Evolutionary conservation across 2,329 filamentous ascomycete species (phyloP).

Genomic region (Verruconis gallopava): DNA sequence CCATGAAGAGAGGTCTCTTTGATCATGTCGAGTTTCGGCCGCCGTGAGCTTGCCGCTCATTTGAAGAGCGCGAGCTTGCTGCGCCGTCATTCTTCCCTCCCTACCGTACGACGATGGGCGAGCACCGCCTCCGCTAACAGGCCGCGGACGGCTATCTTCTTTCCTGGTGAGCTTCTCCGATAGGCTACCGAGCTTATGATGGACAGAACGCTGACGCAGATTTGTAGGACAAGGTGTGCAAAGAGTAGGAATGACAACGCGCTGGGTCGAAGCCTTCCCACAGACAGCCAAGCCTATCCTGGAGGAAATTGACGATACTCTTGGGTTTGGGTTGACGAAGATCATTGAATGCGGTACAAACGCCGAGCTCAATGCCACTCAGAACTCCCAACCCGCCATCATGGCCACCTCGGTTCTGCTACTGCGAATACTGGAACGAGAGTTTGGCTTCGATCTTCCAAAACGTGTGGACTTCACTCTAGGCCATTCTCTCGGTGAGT

Average conservation of each 20-base stretch:
- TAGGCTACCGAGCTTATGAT: slow-evolving; percentile 1
- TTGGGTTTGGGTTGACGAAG: slow-evolving; percentile 61
- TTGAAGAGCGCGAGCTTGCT: slow-evolving; percentile 5
- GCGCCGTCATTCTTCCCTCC: not conserved
- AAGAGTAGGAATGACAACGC: slow-evolving; percentile 71
- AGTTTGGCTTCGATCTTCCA: slow-evolving; percentile 63
- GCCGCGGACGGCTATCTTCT: slow-evolving; percentile 12
- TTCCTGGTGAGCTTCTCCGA: slow-evolving; percentile 10
- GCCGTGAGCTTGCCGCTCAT: slow-evolving; percentile 8
- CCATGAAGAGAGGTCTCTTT: slow-evolving; percentile 4
- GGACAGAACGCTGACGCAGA: not conserved
- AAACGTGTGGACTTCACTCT: slow-evolving; percentile 69
- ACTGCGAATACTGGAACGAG: slow-evolving; percentile 69
- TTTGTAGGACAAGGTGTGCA: slow-evolving; percentile 71
- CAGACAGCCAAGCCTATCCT: slow-evolving; percentile 60
- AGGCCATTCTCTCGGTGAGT: slow-evolving; percentile 87
- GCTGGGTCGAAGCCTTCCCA: slow-evolving; percentile 82
- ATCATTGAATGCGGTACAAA: slow-evolving; percentile 73
- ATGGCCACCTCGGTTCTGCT: slow-evolving; percentile 92
- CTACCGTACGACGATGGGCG: slow-evolving; percentile 4
- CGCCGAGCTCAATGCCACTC: slow-evolving; percentile 62
- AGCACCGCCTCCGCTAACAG: slow-evolving; percentile 6
- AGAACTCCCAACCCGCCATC: slow-evolving; percentile 87
- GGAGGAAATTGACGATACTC: slow-evolving; percentile 69
- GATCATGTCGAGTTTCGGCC: slow-evolving; percentile 9